Base-by-base conservation (phyloP, 1,139 yeast genomes). In the Pichia sp. region DNA sequence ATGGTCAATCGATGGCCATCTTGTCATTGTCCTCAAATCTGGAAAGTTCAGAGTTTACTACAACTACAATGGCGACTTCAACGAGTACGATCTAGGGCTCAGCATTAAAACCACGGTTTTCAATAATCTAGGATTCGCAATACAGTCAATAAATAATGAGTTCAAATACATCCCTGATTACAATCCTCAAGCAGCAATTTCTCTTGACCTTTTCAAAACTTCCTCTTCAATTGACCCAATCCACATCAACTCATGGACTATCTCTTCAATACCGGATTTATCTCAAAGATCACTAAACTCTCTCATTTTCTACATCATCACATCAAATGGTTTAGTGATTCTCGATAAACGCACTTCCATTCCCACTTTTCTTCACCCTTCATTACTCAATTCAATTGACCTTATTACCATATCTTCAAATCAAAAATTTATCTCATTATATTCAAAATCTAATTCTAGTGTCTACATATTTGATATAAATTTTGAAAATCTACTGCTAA, bases 31-130 rank as follows among this genome's bases (percentile, higher is more conserved):
- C 0, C 66, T 85, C 29, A 74, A 73, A 37, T 72, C 73, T 49
- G 75, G 88, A 1, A 70, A 71, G 35, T 77, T 77, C 39, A 69
- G 96, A 52, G 69, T 75, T 44, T 90, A 89, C 61, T 67, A 74
- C 43, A 90, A 86, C 56, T 79, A 85, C 53, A 77, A 77, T 34
- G 87, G 88, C 6, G 79, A 77, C 47, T 81, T 82, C 59, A 72
- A 75, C 43, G 87, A 82, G 41, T 75, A 67, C 46, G 48, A 54
- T 42, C 49, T 58, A 22, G 22, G 40, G 45, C 55, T 65, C 24
- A 60, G 64, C 0, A 66, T 79, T n/a, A 61, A 59, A 12, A 70
- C 68, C 68, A 51, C 63, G 59, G 54, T 63, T 61, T 25, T 50
- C 40, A 57, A 61, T 11, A 23, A 27, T 2, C 3, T 13, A 5